phyloP scores from a whole-genome alignment of 306 rosid species.

The peach (Prunus persica) region Prunus_persica_NCBIv2 NC_034012.1:8962001-8962500 shows the following conservation, averaged over 20 bases:
- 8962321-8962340: slow-evolving; percentile 82
- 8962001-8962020: slow-evolving; percentile 19
- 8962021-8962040: slow-evolving; percentile 19
- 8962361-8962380: slow-evolving; percentile 98
- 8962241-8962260: slow-evolving; percentile 43
- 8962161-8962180: slow-evolving; percentile 61
- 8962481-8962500: neutral
- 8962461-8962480: slow-evolving; percentile 9
- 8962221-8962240: slow-evolving; percentile 73
- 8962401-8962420: slow-evolving; percentile 6
- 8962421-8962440: slow-evolving; percentile 10
- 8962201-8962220: slow-evolving; percentile 67
- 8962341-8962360: slow-evolving; percentile 69
- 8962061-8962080: neutral
- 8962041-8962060: neutral
- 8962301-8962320: slow-evolving; percentile 97
- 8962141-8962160: slow-evolving; percentile 51
- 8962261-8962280: slow-evolving; percentile 57
- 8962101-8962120: neutral
- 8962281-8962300: slow-evolving; percentile 75
- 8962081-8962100: neutral
- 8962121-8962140: slow-evolving; percentile 18
- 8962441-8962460: slow-evolving; percentile 12
- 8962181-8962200: slow-evolving; percentile 65
- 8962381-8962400: slow-evolving; percentile 71